phyloP scores from a whole-genome alignment of 306 rosid species.

The Vachellia pachyceras region DNA sequence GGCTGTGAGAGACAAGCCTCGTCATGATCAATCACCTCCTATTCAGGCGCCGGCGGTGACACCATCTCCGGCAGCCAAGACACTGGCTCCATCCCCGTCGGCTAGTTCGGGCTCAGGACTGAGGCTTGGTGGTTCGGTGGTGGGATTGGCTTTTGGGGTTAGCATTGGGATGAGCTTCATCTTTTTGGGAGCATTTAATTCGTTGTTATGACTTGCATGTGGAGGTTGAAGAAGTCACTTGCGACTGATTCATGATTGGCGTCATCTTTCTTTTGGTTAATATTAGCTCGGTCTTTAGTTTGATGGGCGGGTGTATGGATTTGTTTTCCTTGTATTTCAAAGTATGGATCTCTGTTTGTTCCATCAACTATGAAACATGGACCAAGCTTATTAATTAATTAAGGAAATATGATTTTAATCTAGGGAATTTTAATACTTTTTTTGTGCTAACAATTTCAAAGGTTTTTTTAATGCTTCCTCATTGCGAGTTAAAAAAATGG shows the following conservation, averaged over 20 bases:
- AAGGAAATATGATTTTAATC: slow-evolving; percentile 1
- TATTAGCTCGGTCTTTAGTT: too few species aligned
- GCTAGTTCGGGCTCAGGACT: slow-evolving; percentile 18
- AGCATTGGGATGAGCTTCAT: slow-evolving; percentile 33
- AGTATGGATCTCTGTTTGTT: too few species aligned
- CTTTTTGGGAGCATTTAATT: slow-evolving; percentile 11
- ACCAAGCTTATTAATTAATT: background rate
- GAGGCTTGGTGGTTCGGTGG: slow-evolving; percentile 12
- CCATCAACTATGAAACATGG: background rate
- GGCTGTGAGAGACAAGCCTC: slow-evolving; percentile 32
- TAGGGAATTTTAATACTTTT: background rate
- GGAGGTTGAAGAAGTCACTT: background rate
- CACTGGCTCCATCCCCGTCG: slow-evolving; percentile 25
- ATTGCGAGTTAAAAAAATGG: too few species aligned
- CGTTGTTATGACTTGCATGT: background rate
- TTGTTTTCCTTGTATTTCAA: background rate
- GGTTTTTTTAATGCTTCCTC: background rate
- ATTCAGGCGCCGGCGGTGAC: background rate
- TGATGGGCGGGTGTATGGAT: background rate
- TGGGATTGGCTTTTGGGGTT: slow-evolving; percentile 33
- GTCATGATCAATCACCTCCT: background rate
- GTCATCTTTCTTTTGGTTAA: background rate
- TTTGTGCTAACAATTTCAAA: background rate
- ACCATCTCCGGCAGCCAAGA: background rate
- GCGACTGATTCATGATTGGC: background rate